A percentile compares a stretch with the other conserved stretches of the same genome.
Conservation (phyloP, 2,329 filamentous ascomycete species). For the Exophiala xenobiotica region DNA sequence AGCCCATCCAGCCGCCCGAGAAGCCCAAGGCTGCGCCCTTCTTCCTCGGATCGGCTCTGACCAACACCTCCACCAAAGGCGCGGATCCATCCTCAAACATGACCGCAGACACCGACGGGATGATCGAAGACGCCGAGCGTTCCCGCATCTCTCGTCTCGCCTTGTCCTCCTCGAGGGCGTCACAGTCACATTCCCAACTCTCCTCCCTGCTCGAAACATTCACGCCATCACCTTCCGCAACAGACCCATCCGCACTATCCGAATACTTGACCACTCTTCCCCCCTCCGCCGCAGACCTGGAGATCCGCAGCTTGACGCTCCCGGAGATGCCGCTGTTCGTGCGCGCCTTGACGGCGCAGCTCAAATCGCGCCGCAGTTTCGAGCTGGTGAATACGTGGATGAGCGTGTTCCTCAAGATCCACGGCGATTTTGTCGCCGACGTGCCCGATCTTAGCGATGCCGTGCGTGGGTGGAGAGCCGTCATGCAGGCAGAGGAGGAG, state of each 20-base stretch:
- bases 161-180: conserved; percentile 36
- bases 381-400: conserved; percentile 97
- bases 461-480: conserved; percentile 67
- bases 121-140: conserved; percentile 47
- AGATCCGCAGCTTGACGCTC: conserved; percentile 77
- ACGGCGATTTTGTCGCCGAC: conserved; percentile 58
- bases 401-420: conserved; percentile 83
- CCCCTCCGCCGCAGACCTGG: conserved; percentile 83
- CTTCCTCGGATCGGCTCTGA: conserved; percentile 66
- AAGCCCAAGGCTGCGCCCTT: conserved; percentile 92
- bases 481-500: conserved; percentile 69
- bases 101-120: conserved; percentile 32
- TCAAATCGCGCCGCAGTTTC: conserved; percentile 72
- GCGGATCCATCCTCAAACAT: conserved; percentile 10
- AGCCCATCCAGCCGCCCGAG: conserved; percentile 88
- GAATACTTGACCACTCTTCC: conserved; percentile 76
- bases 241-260: conserved; percentile 69
- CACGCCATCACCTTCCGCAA: conserved; percentile 47
- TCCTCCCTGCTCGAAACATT: conserved; percentile 8
- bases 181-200: conserved; percentile 6
- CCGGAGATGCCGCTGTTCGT: conserved; percentile 81
- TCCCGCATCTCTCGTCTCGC: conserved; percentile 71
- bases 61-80: conserved; percentile 25
- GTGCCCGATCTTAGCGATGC: conserved; percentile 44
- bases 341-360: conserved; percentile 68